Evolutionary conservation across 192 early-diverging fungal genomes (phyloP).

Genomic region (Entomortierella chlamydospora): DNA sequence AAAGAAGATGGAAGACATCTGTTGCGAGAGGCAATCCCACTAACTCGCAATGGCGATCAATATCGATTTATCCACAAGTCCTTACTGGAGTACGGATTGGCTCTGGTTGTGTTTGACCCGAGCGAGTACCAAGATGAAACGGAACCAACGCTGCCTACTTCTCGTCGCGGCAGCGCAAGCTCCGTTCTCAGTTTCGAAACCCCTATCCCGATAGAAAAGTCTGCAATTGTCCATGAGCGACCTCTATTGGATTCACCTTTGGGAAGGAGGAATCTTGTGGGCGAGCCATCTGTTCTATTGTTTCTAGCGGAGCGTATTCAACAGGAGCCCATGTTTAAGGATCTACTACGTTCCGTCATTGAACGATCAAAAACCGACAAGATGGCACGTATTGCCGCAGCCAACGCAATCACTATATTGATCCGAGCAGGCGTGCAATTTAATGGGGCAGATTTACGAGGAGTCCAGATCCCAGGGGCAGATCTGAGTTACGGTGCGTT

Average conservation of each 20-base stretch:
- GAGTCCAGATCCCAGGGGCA: conserved; percentile 3
- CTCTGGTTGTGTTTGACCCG: neutral
- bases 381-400: conserved; percentile 5
- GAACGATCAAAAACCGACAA: conserved; percentile 10
- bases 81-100: conserved; percentile 6
- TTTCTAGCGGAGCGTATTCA: conserved; percentile 6
- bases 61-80: neutral
- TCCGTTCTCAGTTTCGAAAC: conserved; percentile 14
- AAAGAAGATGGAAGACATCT: neutral
- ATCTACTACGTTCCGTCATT: conserved; percentile 8
- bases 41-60: neutral
- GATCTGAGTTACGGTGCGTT: conserved; percentile 5
- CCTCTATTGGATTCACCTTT: neutral
- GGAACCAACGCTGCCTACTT: neutral
- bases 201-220: neutral
- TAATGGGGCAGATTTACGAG: neutral
- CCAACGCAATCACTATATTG: conserved; percentile 27
- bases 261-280: conserved; percentile 8
- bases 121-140: neutral
- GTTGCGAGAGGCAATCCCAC: neutral
- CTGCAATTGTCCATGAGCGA: neutral
- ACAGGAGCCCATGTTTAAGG: conserved; percentile 9
- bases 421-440: conserved; percentile 1
- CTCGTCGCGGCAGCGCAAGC: neutral
- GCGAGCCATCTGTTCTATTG: conserved; percentile 4